Evolutionary conservation across 1,284 basidiomycete genomes (phyloP).

Genomic region (Cutaneotrichosporon daszewskae): DNA sequence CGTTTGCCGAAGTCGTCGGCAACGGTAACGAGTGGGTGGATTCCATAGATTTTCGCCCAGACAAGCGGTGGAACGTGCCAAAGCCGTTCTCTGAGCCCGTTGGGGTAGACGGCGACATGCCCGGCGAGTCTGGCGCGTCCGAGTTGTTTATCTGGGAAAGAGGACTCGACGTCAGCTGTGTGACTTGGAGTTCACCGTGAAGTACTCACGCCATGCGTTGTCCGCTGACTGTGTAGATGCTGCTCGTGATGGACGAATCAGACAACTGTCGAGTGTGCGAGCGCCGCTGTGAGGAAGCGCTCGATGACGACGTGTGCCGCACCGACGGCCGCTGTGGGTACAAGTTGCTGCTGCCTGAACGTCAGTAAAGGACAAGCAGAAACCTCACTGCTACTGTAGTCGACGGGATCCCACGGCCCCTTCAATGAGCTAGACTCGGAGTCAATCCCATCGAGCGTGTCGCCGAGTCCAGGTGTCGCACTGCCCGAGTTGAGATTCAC

Average conservation of each 20-base stretch:
- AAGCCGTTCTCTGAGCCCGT: conserved; percentile 38
- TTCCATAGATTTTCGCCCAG: conserved; percentile 39
- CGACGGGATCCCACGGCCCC: conserved; percentile 9
- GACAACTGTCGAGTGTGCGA: conserved; percentile 31
- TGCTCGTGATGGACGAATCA: conserved; percentile 42
- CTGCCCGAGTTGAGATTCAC: conserved; percentile 20
- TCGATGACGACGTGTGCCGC: conserved; percentile 11
- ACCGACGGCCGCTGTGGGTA: background rate
- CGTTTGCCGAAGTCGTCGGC: conserved; percentile 9
- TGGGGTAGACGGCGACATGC: conserved; percentile 34
- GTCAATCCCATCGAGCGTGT: too few relatives aligned
- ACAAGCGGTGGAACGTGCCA: conserved; percentile 23
- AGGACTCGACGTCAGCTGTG: conserved; percentile 23
- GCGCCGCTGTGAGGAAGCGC: conserved; percentile 5
- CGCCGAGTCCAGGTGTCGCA: conserved; percentile 14
- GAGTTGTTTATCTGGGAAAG: conserved; percentile 32
- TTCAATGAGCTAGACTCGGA: conserved; percentile 5
- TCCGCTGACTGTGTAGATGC: conserved; percentile 29
- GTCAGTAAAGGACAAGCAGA: too few relatives aligned
- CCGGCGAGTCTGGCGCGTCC: conserved; percentile 18
- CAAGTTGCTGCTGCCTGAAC: background rate
- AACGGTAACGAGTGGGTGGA: conserved; percentile 39
- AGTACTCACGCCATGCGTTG: conserved; percentile 15
- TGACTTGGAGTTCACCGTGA: background rate
- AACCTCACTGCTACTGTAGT: conserved; percentile 2